Evolutionary conservation across 148 eudicot genomes (phyloP), one percentile per base, ranked within the genome.

Genomic region (Oxyria digyna): DNA sequence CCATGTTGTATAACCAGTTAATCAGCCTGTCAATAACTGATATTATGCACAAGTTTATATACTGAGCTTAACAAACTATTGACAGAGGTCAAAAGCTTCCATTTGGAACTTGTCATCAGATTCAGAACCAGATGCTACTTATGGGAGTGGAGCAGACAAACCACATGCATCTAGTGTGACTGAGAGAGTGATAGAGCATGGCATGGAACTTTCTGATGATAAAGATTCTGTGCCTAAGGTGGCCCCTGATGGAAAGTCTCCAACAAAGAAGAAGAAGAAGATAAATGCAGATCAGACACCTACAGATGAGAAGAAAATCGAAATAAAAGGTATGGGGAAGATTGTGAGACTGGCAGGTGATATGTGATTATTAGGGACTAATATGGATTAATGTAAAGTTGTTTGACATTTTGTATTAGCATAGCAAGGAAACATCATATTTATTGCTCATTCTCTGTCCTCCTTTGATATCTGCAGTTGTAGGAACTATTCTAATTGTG

Each of bases 81-180:
- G 71, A 59, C 85, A 87, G 89, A 87, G 64, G 71, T 73, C 73
- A 49, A 74, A 71, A 29, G 79, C 76, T 76, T 85, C 85, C 45
- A 69, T 90, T 54, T 88, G 73, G 88, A 75, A 80, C 35, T 73
- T 94, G 73, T 86, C 92, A 42, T 88, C 97, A 32, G 96, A 88
- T 84, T 85, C 97, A 40, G 98, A 90, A 50, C 67, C 87, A 46
- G 71, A 81, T 41, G 68, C 69, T 73, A 81, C 76, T 54, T 70
- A 74, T 71, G 62, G 71, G 40, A 63, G 46, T 29, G 72, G 66
- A 71, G 21, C 32, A 27, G 20, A 81, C 43, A 74, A 69, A 72
- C 52, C 68, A 42, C 40, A 59, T 31, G 31, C 69, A 33, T 64
- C 72, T 73, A 72, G 69, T 27, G 14, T 29, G 42, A 14, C 45